These are phyloP conservation scores for Cynara cardunculus DNA, from an alignment of 129 eudicot species.

Conservation along the genomic window DNA sequence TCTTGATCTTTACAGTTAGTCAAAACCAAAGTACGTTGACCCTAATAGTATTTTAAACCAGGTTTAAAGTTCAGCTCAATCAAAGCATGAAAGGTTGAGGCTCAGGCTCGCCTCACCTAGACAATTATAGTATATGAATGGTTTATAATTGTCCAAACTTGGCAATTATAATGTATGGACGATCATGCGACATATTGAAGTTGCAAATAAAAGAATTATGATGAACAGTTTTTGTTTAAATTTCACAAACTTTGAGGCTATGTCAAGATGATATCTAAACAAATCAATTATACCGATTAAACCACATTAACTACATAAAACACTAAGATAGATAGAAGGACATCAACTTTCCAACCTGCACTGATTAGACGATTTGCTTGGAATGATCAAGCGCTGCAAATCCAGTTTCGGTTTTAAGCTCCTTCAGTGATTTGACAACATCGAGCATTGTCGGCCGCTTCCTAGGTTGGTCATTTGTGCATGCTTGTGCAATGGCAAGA, in stretches of 20 bases:
- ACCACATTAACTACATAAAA: conserved; percentile 19
- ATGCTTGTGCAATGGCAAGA: conserved; percentile 61
- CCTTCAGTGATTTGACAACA: conserved; percentile 70
- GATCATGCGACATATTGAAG: not conserved
- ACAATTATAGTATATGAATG: not conserved
- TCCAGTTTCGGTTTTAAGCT: conserved; percentile 39
- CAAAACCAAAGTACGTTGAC: conserved; percentile 4
- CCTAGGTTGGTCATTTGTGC: conserved; percentile 77
- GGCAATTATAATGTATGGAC: not conserved
- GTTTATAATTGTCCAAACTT: not conserved
- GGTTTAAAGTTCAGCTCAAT: not conserved
- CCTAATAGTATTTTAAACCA: not conserved
- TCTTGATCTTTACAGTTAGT: not conserved
- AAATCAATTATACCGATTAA: conserved; percentile 15
- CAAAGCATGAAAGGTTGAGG: not conserved
- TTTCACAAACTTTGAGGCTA: not conserved
- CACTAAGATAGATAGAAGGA: not conserved
- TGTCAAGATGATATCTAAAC: conserved; percentile 11
- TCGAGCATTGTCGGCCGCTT: conserved; percentile 82
- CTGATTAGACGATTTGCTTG: conserved; percentile 2
- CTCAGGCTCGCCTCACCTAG: not conserved
- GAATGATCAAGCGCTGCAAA: conserved; percentile 13
- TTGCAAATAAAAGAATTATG: not conserved
- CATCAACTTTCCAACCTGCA: not conserved
- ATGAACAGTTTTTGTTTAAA: conserved; percentile 8